Evolutionary conservation across 2,329 filamentous ascomycete species (phyloP), one percentile per base, ranked within the genome.

Genomic region (Fusarium protoensiforme): DNA sequence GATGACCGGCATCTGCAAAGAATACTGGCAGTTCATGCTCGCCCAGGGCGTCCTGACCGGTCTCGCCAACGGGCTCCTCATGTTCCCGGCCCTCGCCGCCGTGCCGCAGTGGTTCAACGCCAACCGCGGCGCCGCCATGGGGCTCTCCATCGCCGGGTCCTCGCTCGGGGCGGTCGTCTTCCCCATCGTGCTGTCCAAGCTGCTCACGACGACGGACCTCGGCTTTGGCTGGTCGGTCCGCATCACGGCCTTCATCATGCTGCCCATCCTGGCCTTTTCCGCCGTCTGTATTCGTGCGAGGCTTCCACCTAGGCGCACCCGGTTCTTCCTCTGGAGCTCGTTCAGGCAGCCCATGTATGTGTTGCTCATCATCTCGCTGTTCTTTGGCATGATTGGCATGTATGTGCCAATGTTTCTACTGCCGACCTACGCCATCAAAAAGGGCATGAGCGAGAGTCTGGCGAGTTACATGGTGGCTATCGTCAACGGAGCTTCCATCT

Each of bases 391-490:
- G 74, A 79, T 76, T 11, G 73, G 71, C 60, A 69, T 74, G 65
- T 74, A 74, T 18, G 66, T 65, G 6, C 73, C 73, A 4, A 36
- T 76, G 4, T 75, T 76, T 29, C 65, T 88, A 79, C 48, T 76
- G 13, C 88, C 90, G 27, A 84, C 88, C 1, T 93, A 91, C 77
- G 91, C 89, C 14, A 83, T 89, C 9, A 78, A 83, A 0, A 81
- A 83, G 2, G 84, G 85, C 3, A 87, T 92, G 72, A 85, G 88
- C 2, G 81, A 84, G 6, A 84, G 86, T 2, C 81, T 93, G 1
- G 89, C 89, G 1, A 92, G 90, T 74, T 93, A 93, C 78, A 85
- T 93, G 39, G 82, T 94, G 9, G 87, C 92, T 3, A 90, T 94
- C 73, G 84, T 93, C 75, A 93, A 93, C 77, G 88, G 85, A 0